phyloP scores from a whole-genome alignment of 805 yeast species.

The Zygotorulaspora sp. region DNA sequence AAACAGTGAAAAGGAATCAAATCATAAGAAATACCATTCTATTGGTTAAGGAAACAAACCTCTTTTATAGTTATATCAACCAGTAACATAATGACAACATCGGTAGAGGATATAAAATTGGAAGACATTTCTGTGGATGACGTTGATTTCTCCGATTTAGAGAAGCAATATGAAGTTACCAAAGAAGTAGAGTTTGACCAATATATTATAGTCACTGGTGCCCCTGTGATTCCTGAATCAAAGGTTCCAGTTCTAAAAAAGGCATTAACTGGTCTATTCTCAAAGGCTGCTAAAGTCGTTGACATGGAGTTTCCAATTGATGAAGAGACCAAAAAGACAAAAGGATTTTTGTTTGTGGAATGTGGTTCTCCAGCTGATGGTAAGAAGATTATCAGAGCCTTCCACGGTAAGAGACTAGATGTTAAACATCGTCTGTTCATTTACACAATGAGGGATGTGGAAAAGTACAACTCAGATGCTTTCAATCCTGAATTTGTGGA shows the following conservation, averaged over 20 bases:
- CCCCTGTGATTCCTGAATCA: slow-evolving; percentile 89
- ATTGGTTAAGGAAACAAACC: too few relatives aligned
- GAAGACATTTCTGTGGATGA: slow-evolving; percentile 56
- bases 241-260: slow-evolving; percentile 80
- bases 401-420: slow-evolving; percentile 88
- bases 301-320: slow-evolving; percentile 78
- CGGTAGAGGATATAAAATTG: slow-evolving; percentile 36
- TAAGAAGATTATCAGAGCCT: slow-evolving; percentile 68
- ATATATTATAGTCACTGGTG: slow-evolving; percentile 87
- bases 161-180: slow-evolving; percentile 62
- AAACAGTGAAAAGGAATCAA: too few relatives aligned
- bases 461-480: slow-evolving; percentile 65
- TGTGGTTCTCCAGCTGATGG: slow-evolving; percentile 65
- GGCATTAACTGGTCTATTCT: slow-evolving; percentile 77
- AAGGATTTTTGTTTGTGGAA: slow-evolving; percentile 84
- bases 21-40: too few relatives aligned
- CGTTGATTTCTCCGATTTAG: slow-evolving; percentile 80
- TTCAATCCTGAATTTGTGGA: slow-evolving; percentile 59
- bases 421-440: slow-evolving; percentile 85
- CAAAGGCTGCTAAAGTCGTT: slow-evolving; percentile 69
- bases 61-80: too few relatives aligned
- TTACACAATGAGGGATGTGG: slow-evolving; percentile 78
- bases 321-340: slow-evolving; percentile 65
- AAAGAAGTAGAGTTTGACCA: slow-evolving; percentile 62
- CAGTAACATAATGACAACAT: slow-evolving; percentile 25